phyloP scores from a whole-genome alignment of 1,284 basidiomycete species.

The Abortiporus biennis region DNA sequence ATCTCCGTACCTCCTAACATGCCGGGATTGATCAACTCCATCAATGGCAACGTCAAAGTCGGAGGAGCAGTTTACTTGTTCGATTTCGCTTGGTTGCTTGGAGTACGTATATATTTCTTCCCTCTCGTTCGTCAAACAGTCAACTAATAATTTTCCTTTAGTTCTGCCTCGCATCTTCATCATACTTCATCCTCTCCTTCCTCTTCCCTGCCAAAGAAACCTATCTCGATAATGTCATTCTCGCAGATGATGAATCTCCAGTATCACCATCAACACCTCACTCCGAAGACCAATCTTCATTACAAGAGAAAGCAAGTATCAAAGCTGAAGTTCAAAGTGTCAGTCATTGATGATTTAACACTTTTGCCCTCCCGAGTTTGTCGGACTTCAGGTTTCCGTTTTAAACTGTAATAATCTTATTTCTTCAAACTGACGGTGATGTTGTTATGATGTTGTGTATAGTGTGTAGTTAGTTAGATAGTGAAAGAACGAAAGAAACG shows the following conservation, averaged over 20 bases:
- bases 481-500: too few relatives aligned
- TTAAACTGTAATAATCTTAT: too few relatives aligned
- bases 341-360: too few relatives aligned
- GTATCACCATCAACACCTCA: not conserved
- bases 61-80: slow-evolving; percentile 50
- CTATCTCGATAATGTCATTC: slow-evolving; percentile 41
- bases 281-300: slow-evolving; percentile 7
- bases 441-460: too few relatives aligned
- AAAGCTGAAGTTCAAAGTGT: slow-evolving; percentile 8
- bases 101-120: slow-evolving; percentile 36
- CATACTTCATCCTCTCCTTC: slow-evolving; percentile 49
- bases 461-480: too few relatives aligned
- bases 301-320: slow-evolving; percentile 9
- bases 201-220: slow-evolving; percentile 56
- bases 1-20: slow-evolving; percentile 58
- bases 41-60: slow-evolving; percentile 51
- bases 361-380: too few relatives aligned
- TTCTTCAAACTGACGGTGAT: too few relatives aligned
- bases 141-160: slow-evolving; percentile 15
- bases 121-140: not conserved
- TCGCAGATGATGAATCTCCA: slow-evolving; percentile 6
- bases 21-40: slow-evolving; percentile 63
- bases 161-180: slow-evolving; percentile 33
- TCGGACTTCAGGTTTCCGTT: too few relatives aligned
- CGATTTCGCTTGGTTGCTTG: slow-evolving; percentile 66